These are phyloP conservation scores for Aspergillus diversus DNA, from an alignment of 495 filamentous ascomycete genomes.

Conservation along the genomic window DNA sequence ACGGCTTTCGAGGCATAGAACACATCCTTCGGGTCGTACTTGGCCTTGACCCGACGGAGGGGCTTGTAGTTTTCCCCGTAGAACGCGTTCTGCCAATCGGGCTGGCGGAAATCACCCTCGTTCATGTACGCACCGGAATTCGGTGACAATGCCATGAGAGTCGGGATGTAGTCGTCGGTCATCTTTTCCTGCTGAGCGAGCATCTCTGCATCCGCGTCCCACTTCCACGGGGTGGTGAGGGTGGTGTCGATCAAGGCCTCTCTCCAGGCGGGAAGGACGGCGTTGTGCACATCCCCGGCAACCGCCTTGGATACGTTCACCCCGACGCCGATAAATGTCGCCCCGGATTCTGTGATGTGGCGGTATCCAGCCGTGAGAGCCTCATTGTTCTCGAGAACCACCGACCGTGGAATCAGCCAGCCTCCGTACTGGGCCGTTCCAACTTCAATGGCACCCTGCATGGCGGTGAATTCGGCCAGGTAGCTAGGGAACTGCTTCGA, in stretches of 20 bases:
- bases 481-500: constrained; percentile 45
- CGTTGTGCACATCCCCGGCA: constrained; percentile 54
- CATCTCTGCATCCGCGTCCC: constrained; percentile 40
- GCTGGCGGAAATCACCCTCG: constrained; percentile 53
- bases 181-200: constrained; percentile 39
- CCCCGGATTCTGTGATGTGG: constrained; percentile 44
- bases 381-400: constrained; percentile 53
- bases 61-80: constrained; percentile 52
- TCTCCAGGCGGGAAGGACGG: constrained; percentile 64
- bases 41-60: constrained; percentile 45
- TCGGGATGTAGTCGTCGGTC: constrained; percentile 47
- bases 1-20: constrained; percentile 65
- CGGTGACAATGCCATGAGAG: constrained; percentile 42
- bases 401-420: constrained; percentile 56
- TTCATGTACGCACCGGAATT: constrained; percentile 45
- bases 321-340: constrained; percentile 49
- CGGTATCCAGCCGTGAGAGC: constrained; percentile 43
- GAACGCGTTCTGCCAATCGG: constrained; percentile 54
- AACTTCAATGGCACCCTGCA: constrained; percentile 42
- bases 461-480: constrained; percentile 48
- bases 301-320: constrained; percentile 43
- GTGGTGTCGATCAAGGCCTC: constrained; percentile 50
- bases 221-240: constrained; percentile 46
- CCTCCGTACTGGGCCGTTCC: constrained; percentile 58
- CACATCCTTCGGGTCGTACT: constrained; percentile 60